Evolutionary conservation across 139 green algal genomes (phyloP).

Genomic region (Parachlorella kessleri): DNA sequence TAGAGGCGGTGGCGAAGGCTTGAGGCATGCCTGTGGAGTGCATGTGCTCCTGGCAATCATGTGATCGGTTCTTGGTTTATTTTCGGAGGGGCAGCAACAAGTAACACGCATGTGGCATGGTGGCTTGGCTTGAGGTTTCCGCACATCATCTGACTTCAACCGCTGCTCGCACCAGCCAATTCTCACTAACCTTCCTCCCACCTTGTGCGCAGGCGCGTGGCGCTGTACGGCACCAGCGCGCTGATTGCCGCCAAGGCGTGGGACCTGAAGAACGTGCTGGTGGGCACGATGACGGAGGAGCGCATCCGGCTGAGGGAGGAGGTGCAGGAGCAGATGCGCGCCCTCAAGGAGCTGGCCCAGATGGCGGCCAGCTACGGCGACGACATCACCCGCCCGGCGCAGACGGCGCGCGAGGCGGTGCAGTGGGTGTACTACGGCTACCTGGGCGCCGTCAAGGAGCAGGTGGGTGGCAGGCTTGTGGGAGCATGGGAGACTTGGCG

Average conservation of each 20-base stretch:
- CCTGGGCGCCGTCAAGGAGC: conserved; percentile 76
- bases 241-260: conserved; percentile 66
- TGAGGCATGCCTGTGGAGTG: neutral
- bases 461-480: neutral
- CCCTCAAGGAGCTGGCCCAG: conserved; percentile 65
- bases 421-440: conserved; percentile 82
- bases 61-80: too few relatives aligned
- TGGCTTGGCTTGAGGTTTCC: too few relatives aligned
- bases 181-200: too few relatives aligned
- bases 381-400: conserved; percentile 62
- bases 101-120: too few relatives aligned
- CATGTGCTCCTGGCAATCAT: too few relatives aligned
- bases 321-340: conserved; percentile 71
- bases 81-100: too few relatives aligned
- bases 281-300: conserved; percentile 64
- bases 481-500: too few relatives aligned
- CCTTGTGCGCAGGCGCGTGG: conserved; percentile 63
- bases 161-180: too few relatives aligned
- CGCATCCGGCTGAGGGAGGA: conserved; percentile 68
- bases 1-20: neutral
- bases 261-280: conserved; percentile 59
- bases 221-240: conserved; percentile 73
- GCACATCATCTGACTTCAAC: too few relatives aligned
- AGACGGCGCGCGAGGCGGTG: conserved; percentile 65
- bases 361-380: conserved; percentile 72